Base-by-base conservation (phyloP, 495 filamentous ascomycete genomes). In the Annulohypoxylon maeteangense region DNA sequence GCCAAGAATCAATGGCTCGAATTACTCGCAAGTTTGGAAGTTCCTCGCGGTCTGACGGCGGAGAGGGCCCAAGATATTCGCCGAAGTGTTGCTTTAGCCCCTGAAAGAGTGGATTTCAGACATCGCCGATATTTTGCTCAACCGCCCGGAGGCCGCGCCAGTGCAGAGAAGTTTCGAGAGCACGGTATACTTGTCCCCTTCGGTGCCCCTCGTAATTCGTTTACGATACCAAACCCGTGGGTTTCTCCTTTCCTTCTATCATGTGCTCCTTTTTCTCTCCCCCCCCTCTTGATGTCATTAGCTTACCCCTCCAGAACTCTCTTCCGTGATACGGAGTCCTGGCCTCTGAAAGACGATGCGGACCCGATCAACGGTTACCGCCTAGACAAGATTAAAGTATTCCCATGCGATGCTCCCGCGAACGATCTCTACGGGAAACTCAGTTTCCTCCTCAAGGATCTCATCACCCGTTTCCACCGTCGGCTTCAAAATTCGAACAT, bases 381-480 rank as follows among this genome's bases (percentile, higher is more conserved):
- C 0, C 14, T 42, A 0, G 44, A 23, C 16, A 47, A 50, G 60
- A 16, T 22, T 67, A 32, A 74, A 74, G 7, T 68, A 78, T 18
- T n/a, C 42, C 42, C 25, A 23, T 34, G 45, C 7, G 68, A 62
- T 10, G 22, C 45, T 4, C 61, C 68, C 34, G 74, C 60, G 5
- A 73, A 70, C 23, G 79, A 81, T 53, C 40, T 70, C 5, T 80
- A 80, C 65, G 78, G 78, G 50, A 79, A 78, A 36, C 40, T 81
- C 0, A 71, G 56, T 40, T 59, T 62, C 40, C 61, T 75, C 44
- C 47, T 81, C 29, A 56, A 50, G 8, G 65, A 29, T 31, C n/a
- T 67, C 2, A 42, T 80, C 7, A n/a, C 23, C 11, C 40, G 38
- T 12, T 76, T 76, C 34, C 56, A 65, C 22, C 11, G 18, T 3